Conservation (phyloP, 2,329 filamentous ascomycete genomes). For the Daldinia eschscholtzii region DNA sequence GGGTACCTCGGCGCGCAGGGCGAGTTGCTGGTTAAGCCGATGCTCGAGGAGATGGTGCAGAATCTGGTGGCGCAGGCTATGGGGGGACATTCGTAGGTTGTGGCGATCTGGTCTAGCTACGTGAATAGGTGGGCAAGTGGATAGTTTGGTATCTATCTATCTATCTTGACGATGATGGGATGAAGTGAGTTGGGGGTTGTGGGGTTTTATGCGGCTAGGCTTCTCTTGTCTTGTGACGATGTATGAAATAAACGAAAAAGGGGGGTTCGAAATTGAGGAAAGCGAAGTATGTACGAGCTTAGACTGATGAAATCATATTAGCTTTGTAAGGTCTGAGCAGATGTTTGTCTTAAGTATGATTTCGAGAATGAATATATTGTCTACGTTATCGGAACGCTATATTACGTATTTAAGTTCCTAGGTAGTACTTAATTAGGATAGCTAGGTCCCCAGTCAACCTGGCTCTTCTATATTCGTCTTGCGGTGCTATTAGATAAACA, state of each 20-base stretch:
- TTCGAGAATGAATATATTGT: neutral
- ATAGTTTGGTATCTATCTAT: too few relatives aligned
- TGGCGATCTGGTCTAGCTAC: neutral
- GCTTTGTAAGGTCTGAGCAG: neutral
- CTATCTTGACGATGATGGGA: too few relatives aligned
- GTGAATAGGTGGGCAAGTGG: neutral
- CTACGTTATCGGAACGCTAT: too few relatives aligned
- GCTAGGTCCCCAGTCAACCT: too few relatives aligned
- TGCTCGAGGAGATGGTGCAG: conserved; percentile 79
- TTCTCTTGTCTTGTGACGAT: neutral
- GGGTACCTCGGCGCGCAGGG: conserved; percentile 76
- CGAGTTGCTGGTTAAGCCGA: conserved; percentile 64
- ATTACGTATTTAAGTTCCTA: too few relatives aligned
- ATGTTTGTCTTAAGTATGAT: neutral
- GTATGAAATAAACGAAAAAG: neutral
- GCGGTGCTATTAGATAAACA: too few relatives aligned
- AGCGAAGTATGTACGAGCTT: neutral
- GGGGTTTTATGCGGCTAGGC: neutral
- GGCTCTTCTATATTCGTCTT: too few relatives aligned
- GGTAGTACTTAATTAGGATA: too few relatives aligned
- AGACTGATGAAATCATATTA: neutral
- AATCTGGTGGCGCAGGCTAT: conserved; percentile 80
- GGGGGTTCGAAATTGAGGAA: neutral
- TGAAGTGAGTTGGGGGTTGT: too few relatives aligned
- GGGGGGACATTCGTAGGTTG: conserved; percentile 44